phyloP scores from a whole-genome alignment of 495 filamentous ascomycete species.

The Pyrenopolyporus hunteri region DNA sequence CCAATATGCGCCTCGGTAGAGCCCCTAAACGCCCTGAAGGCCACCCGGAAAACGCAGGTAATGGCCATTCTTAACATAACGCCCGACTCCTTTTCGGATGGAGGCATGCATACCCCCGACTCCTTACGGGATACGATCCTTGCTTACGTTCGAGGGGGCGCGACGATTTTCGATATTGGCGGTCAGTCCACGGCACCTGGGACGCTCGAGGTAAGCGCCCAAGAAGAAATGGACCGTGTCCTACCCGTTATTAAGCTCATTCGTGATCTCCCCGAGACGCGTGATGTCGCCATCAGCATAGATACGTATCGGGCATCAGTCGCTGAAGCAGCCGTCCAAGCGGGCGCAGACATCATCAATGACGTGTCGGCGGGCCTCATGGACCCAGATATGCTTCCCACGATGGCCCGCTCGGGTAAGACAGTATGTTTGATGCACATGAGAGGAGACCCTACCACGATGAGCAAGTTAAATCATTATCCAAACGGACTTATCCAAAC shows the following conservation, averaged over 20 bases:
- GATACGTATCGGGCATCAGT: conserved; percentile 92
- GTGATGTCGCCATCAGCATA: conserved; percentile 74
- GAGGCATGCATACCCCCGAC: conserved; percentile 63
- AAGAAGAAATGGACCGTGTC: conserved; percentile 79
- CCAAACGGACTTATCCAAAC: conserved; percentile 74
- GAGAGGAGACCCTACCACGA: conserved; percentile 86
- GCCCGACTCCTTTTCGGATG: conserved; percentile 97
- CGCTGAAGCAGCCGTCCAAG: conserved; percentile 76
- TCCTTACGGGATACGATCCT: conserved; percentile 55
- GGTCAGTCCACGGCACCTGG: conserved; percentile 89
- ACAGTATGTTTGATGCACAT: conserved; percentile 94
- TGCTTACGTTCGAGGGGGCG: conserved; percentile 67
- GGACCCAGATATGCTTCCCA: conserved; percentile 82
- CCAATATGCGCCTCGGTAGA: conserved; percentile 65
- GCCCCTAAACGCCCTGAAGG: conserved; percentile 67
- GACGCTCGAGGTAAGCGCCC: conserved; percentile 64
- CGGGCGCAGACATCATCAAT: conserved; percentile 93
- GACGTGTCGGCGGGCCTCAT: conserved; percentile 85
- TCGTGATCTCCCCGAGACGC: conserved; percentile 66
- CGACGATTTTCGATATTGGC: conserved; percentile 88
- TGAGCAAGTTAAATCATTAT: conserved; percentile 73
- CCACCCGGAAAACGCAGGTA: conserved; percentile 71
- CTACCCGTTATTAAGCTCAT: conserved; percentile 78
- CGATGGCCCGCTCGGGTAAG: conserved; percentile 77
- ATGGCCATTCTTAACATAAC: conserved; percentile 98